phyloP scores from a whole-genome alignment of 2,329 filamentous ascomycete species.

The Aspergillus aculeatinus region DNA sequence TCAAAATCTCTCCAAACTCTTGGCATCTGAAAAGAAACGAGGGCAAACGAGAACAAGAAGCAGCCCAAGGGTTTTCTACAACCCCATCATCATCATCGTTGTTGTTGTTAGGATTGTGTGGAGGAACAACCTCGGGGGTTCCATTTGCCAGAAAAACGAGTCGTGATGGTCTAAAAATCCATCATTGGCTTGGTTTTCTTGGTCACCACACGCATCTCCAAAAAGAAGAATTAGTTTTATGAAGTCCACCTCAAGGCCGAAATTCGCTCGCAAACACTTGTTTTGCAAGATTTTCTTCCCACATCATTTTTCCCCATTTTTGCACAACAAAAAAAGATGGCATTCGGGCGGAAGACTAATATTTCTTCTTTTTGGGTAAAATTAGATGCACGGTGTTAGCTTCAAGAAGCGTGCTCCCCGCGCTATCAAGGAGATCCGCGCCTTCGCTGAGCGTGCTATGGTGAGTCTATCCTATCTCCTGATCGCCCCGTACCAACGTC shows the following conservation, averaged over 20 bases:
- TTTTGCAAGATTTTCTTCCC: background rate
- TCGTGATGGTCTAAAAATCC: background rate
- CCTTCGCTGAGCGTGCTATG: constrained; percentile 91
- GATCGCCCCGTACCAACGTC: too few species aligned
- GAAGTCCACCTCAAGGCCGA: constrained; percentile 64
- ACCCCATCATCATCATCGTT: background rate
- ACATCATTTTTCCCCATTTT: constrained; percentile 15
- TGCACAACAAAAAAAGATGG: constrained; percentile 28
- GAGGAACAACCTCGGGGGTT: constrained; percentile 11
- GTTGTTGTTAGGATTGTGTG: constrained; percentile 6
- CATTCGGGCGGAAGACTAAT: constrained; percentile 70
- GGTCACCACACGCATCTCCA: constrained; percentile 2
- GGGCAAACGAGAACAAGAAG: background rate
- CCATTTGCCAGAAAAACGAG: constrained; percentile 17
- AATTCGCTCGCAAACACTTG: constrained; percentile 20
- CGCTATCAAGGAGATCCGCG: constrained; percentile 99
- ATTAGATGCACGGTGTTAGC: constrained; percentile 88
- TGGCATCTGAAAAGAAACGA: constrained; percentile 5
- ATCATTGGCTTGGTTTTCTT: background rate
- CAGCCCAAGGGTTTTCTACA: too few species aligned
- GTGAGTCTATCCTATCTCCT: constrained; percentile 58
- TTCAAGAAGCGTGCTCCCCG: constrained; percentile 99
- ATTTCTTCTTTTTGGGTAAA: constrained; percentile 38
- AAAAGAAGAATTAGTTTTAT: constrained; percentile 63
- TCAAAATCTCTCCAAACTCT: background rate